phyloP scores from a whole-genome alignment of 1,284 basidiomycete species.

The Microbotryum intermedium region DNA sequence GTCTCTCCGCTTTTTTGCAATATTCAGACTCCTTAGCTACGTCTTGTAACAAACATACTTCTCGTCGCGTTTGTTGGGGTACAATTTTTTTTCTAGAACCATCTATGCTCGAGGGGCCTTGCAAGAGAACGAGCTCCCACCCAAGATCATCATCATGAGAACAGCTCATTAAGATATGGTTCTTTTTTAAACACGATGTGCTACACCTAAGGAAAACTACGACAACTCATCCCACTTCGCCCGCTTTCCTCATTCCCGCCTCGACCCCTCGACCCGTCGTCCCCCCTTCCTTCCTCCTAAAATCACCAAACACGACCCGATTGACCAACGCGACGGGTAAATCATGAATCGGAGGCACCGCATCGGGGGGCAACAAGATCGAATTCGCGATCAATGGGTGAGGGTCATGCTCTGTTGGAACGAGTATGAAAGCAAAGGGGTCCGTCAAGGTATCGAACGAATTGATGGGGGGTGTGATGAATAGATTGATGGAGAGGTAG shows the following conservation, averaged over 20 bases:
- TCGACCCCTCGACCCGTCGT: too few relatives aligned
- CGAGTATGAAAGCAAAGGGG: neutral
- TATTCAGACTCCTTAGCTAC: too few relatives aligned
- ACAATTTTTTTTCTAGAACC: too few relatives aligned
- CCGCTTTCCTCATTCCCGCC: neutral
- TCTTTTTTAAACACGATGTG: too few relatives aligned
- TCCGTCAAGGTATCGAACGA: slow-evolving; percentile 18
- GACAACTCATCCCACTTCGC: neutral
- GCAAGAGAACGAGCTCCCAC: too few relatives aligned
- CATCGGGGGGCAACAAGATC: slow-evolving; percentile 1
- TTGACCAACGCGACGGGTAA: slow-evolving; percentile 29
- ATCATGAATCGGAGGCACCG: slow-evolving; percentile 31
- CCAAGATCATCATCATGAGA: too few relatives aligned
- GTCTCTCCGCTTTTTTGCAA: too few relatives aligned
- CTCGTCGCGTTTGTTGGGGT: too few relatives aligned
- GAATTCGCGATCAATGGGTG: slow-evolving; percentile 7
- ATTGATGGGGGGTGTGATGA: slow-evolving; percentile 23
- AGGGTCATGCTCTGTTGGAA: neutral
- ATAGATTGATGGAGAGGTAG: slow-evolving; percentile 32
- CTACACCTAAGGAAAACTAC: too few relatives aligned
- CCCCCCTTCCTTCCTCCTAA: neutral
- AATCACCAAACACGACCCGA: slow-evolving; percentile 23
- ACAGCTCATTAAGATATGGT: too few relatives aligned
- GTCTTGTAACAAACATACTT: too few relatives aligned
- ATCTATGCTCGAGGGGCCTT: too few relatives aligned